A percentile compares a stretch with the other conserved stretches of the same genome.
Evolutionary conservation across 345 rosid species (phyloP).

Genomic region (Eucalyptus guilfoylei): DNA sequence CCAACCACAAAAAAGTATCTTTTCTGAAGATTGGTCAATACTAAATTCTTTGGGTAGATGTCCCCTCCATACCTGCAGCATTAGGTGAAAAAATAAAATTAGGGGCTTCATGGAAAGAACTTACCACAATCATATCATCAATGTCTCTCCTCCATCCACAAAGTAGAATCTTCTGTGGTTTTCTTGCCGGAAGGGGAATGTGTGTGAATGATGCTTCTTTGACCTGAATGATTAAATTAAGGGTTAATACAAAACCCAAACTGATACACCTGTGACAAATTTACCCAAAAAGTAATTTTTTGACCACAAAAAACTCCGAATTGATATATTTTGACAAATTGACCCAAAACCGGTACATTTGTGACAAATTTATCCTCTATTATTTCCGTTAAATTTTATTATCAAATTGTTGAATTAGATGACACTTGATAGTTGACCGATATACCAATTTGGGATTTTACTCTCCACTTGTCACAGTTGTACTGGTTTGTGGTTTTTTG

Average conservation of each 20-base stretch:
- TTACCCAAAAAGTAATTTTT: too few relatives aligned
- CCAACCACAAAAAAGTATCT: conserved; percentile 72
- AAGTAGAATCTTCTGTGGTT: conserved; percentile 77
- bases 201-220: conserved; percentile 47
- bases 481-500: too few relatives aligned
- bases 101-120: conserved; percentile 51
- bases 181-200: conserved; percentile 44
- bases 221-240: conserved; percentile 63
- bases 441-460: too few relatives aligned
- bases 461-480: too few relatives aligned
- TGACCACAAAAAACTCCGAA: too few relatives aligned
- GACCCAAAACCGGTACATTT: too few relatives aligned
- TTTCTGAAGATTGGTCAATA: conserved; percentile 45
- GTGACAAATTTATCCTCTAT: too few relatives aligned
- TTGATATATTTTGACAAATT: too few relatives aligned
- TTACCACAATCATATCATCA: conserved; percentile 88
- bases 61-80: conserved; percentile 67
- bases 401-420: too few relatives aligned
- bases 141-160: conserved; percentile 88
- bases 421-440: rapidly evolving
- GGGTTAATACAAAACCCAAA: too few relatives aligned
- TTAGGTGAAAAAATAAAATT: conserved; percentile 38
- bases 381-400: too few relatives aligned
- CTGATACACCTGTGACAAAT: too few relatives aligned
- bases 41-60: conserved; percentile 45